phyloP scores from a whole-genome alignment of 371 early-diverging fungal genomes.

The Parasitella parasitica region DNA sequence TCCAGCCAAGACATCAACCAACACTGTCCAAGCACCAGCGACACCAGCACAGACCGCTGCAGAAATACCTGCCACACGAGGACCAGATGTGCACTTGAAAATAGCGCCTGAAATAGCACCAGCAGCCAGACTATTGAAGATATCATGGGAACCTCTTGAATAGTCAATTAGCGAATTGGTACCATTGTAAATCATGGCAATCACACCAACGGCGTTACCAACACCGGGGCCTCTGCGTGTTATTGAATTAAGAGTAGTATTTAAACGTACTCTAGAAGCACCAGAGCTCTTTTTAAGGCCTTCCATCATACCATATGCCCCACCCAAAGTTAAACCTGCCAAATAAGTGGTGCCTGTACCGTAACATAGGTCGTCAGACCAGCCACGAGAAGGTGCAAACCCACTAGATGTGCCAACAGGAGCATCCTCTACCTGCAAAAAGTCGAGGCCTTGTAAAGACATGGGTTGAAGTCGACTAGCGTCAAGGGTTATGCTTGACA shows the following conservation, averaged over 20 bases:
- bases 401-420: constrained; percentile 23
- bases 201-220: constrained; percentile 82
- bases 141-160: constrained; percentile 65
- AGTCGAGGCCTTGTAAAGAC: constrained; percentile 61
- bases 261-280: constrained; percentile 72
- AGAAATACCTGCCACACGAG: constrained; percentile 54
- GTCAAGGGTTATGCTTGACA: constrained; percentile 51
- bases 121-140: constrained; percentile 68
- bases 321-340: constrained; percentile 75
- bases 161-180: constrained; percentile 69
- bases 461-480: constrained; percentile 59
- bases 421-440: constrained; percentile 57
- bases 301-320: constrained; percentile 80
- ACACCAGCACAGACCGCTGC: constrained; percentile 61
- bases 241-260: constrained; percentile 81
- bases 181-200: constrained; percentile 82
- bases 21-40: constrained; percentile 53
- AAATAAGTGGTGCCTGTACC: constrained; percentile 84
- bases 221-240: constrained; percentile 87
- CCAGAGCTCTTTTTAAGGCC: constrained; percentile 66
- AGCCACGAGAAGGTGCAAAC: constrained; percentile 74
- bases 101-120: constrained; percentile 78
- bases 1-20: constrained; percentile 15
- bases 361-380: constrained; percentile 86
- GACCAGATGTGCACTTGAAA: constrained; percentile 72